A percentile compares a stretch with the other conserved stretches of the same genome.
phyloP scores from a whole-genome alignment of 2,329 filamentous ascomycete genomes.

The Botrytis elliptica region DNA sequence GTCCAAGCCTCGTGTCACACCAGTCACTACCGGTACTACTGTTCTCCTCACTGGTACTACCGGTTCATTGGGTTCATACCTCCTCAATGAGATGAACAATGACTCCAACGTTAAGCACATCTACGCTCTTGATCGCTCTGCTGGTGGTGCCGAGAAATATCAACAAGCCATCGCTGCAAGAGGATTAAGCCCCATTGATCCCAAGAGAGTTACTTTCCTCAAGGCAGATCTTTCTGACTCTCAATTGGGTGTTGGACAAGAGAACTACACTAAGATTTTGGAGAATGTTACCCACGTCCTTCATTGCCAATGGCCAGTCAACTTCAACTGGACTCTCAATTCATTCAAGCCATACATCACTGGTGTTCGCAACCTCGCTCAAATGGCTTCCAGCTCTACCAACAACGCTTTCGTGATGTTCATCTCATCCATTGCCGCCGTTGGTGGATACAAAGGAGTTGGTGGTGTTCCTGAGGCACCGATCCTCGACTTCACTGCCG shows the following conservation, averaged over 20 bases:
- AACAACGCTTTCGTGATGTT: conserved; percentile 29
- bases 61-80: conserved; percentile 49
- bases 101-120: conserved; percentile 43
- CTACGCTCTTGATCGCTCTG: conserved; percentile 47
- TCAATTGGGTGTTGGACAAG: conserved; percentile 47
- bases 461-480: conserved; percentile 41
- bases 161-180: conserved; percentile 38
- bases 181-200: conserved; percentile 39
- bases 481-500: conserved; percentile 40
- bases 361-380: conserved; percentile 42
- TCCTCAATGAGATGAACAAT: conserved; percentile 43
- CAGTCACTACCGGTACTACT: conserved; percentile 11
- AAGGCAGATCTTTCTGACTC: conserved; percentile 48
- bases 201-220: conserved; percentile 47
- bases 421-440: conserved; percentile 31
- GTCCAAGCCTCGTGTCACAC: conserved; percentile 1
- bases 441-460: conserved; percentile 27
- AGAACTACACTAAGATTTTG: conserved; percentile 21
- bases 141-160: conserved; percentile 44
- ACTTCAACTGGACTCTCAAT: conserved; percentile 37
- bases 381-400: conserved; percentile 18
- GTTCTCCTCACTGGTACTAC: conserved; percentile 49
- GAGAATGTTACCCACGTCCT: conserved; percentile 43
- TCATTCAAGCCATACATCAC: conserved; percentile 42
- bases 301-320: conserved; percentile 46